Evolutionary conservation across 140 eudicot species (phyloP).

Genomic region (Erigeron philadelphicus): DNA sequence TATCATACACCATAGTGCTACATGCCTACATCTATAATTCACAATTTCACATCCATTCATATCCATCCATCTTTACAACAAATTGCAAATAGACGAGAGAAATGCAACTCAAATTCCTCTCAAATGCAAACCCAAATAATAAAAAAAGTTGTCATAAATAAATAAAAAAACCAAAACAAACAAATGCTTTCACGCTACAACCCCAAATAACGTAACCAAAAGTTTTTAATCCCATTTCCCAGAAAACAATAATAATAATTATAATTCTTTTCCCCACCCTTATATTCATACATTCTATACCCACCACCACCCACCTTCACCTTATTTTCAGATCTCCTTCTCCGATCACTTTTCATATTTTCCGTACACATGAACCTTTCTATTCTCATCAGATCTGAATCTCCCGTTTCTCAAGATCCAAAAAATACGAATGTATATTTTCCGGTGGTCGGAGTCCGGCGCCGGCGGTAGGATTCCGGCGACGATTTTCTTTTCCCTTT

Average conservation of each 20-base stretch:
- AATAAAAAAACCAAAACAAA: not conserved
- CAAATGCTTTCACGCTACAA: constrained; percentile 17
- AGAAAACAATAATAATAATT: not conserved
- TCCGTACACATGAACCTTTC: not conserved
- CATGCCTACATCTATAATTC: too few species aligned
- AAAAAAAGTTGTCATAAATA: not conserved
- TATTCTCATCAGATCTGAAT: not conserved
- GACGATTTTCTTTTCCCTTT: constrained; percentile 3
- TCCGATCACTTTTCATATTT: constrained; percentile 15
- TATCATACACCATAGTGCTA: too few species aligned
- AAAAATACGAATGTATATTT: not conserved
- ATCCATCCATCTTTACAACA: too few species aligned
- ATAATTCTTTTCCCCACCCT: constrained; percentile 18
- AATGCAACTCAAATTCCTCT: constrained; percentile 21
- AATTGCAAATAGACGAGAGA: not conserved
- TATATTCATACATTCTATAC: not conserved
- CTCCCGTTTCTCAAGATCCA: too few species aligned
- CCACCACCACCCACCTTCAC: not conserved
- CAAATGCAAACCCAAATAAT: constrained; percentile 23
- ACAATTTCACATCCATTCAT: too few species aligned
- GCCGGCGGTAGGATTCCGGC: constrained; percentile 17
- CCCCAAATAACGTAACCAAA: not conserved
- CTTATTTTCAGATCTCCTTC: not conserved
- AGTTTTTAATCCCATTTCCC: not conserved
- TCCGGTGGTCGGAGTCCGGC: constrained; percentile 20